Evolutionary conservation across 495 filamentous ascomycete species (phyloP).

Genomic region (Neurospora sp.): DNA sequence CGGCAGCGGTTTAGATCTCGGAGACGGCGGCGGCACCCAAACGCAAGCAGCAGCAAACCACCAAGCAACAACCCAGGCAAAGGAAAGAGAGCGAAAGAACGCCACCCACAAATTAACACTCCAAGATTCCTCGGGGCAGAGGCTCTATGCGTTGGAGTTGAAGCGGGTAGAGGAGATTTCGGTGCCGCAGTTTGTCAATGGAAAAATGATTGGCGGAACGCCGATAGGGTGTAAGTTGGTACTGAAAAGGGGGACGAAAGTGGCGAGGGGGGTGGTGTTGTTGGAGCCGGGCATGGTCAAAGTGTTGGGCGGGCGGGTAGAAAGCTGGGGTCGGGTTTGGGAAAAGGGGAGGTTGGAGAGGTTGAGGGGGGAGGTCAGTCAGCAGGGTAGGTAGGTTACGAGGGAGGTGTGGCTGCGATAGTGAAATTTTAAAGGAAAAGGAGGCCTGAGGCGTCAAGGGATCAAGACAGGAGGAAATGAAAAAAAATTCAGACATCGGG

Average conservation of each 20-base stretch:
- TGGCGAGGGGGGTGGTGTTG: constrained; percentile 70
- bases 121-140: constrained; percentile 66
- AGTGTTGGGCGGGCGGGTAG: constrained; percentile 80
- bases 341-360: constrained; percentile 57
- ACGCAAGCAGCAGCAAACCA: not conserved
- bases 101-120: constrained; percentile 74
- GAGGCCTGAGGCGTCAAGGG: too few species aligned
- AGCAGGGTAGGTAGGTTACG: too few species aligned
- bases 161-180: constrained; percentile 52
- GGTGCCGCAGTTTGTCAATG: constrained; percentile 50
- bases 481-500: too few species aligned
- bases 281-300: constrained; percentile 54
- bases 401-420: not conserved
- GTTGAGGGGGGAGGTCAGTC: constrained; percentile 46
- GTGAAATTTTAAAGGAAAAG: not conserved
- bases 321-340: constrained; percentile 69
- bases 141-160: constrained; percentile 66
- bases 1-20: constrained; percentile 10
- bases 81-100: constrained; percentile 12
- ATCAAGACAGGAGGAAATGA: too few species aligned
- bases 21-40: constrained; percentile 1
- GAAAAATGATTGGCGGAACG: constrained; percentile 53
- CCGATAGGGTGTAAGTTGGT: constrained; percentile 75
- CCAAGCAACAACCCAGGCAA: not conserved
- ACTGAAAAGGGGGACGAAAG: constrained; percentile 47